Evolutionary conservation across 164 flowering plant genomes (phyloP).

Genomic region (Warburgia ugandensis): DNA sequence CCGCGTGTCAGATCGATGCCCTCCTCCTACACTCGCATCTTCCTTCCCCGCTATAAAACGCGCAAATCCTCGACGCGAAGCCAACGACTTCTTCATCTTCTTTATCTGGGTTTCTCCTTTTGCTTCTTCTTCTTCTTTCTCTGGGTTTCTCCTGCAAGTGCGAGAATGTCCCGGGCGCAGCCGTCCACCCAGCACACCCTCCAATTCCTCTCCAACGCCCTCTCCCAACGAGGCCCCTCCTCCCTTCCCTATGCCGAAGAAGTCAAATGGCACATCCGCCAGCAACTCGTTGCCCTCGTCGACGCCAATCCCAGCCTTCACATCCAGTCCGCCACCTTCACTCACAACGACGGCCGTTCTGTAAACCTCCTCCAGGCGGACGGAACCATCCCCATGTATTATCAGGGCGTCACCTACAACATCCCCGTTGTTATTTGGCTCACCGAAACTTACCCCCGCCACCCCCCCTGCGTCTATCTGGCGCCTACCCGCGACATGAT

Average conservation of each 20-base stretch:
- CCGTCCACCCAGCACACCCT: constrained; percentile 3
- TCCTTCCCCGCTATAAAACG: too few relatives aligned
- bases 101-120: too few relatives aligned
- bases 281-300: constrained; percentile 57
- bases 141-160: too few relatives aligned
- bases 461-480: constrained; percentile 66
- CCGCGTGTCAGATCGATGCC: too few relatives aligned
- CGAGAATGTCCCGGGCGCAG: too few relatives aligned
- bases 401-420: constrained; percentile 61
- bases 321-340: constrained; percentile 66
- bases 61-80: too few relatives aligned
- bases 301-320: constrained; percentile 54
- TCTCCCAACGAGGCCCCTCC: constrained; percentile 83
- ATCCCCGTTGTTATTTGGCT: constrained; percentile 82
- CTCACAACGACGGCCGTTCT: constrained; percentile 86
- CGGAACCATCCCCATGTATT: constrained; percentile 78
- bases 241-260: constrained; percentile 78
- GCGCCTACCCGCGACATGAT: constrained; percentile 90
- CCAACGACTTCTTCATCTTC: too few relatives aligned
- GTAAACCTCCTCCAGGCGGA: constrained; percentile 81
- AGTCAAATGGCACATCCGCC: constrained; percentile 76
- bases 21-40: too few relatives aligned
- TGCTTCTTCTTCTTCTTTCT: too few relatives aligned
- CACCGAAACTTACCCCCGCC: constrained; percentile 81
- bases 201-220: constrained; percentile 69